phyloP scores from a whole-genome alignment of 257 asterid genomes.

The Solanum bukasovii region DNA sequence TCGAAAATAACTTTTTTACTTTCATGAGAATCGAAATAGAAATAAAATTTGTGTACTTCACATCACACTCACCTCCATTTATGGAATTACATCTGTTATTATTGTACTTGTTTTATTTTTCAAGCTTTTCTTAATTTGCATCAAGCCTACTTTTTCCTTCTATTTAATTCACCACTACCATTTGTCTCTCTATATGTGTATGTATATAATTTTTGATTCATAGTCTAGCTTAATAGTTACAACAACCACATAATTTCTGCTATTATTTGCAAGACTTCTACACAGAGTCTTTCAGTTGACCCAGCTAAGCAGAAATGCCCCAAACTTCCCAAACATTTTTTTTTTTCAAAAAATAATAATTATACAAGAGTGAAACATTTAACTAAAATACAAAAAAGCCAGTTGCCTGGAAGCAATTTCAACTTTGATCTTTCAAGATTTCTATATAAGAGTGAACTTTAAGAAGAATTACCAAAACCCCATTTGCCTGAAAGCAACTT shows the following conservation, averaged over 20 bases:
- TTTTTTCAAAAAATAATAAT: background rate
- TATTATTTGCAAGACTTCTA: background rate
- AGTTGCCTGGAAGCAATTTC: background rate
- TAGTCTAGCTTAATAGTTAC: background rate
- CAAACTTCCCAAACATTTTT: background rate
- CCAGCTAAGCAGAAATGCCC: background rate
- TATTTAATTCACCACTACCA: background rate
- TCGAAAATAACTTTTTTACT: fast-evolving
- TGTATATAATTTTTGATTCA: background rate
- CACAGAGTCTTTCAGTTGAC: background rate
- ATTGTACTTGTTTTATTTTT: background rate
- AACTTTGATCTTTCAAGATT: background rate
- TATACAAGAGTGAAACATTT: background rate
- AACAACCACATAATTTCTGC: background rate
- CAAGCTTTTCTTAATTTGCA: background rate
- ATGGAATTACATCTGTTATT: background rate
- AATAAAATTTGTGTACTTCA: fast-evolving
- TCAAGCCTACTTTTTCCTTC: background rate
- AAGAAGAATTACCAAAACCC: background rate
- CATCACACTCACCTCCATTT: background rate
- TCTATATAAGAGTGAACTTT: background rate
- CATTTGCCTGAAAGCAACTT: background rate
- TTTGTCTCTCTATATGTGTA: background rate
- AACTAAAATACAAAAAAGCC: background rate
- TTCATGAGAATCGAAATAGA: fast-evolving